A percentile compares a stretch with the other conserved stretches of the same genome.
Evolutionary conservation across 768 basidiomycete genomes (phyloP).

Genomic region (Podaxis sp.): DNA sequence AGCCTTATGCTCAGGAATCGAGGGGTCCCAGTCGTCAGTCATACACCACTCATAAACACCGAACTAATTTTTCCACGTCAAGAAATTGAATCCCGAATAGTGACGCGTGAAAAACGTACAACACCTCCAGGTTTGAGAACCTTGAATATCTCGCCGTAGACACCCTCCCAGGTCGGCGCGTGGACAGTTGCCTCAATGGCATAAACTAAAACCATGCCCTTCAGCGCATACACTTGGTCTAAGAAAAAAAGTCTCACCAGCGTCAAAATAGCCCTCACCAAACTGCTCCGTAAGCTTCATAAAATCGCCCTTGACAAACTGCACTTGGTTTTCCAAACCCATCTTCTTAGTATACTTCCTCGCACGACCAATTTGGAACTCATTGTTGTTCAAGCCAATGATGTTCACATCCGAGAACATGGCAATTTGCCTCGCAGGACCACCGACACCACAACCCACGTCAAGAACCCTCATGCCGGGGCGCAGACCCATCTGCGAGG

Average conservation of each 20-base stretch:
- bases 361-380: conserved; percentile 90
- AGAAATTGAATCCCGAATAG: background rate
- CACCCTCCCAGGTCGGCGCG: conserved; percentile 93
- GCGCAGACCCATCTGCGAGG: conserved; percentile 77
- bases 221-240: background rate
- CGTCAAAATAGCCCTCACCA: conserved; percentile 92
- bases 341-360: conserved; percentile 75
- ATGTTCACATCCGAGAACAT: conserved; percentile 85
- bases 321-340: conserved; percentile 74
- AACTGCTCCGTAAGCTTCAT: conserved; percentile 93
- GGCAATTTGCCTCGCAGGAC: conserved; percentile 94
- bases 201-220: conserved; percentile 57
- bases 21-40: conserved; percentile 92
- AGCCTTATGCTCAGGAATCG: conserved; percentile 82
- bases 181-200: conserved; percentile 98
- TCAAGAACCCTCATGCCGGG: conserved; percentile 96
- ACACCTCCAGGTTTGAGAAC: conserved; percentile 95
- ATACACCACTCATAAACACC: conserved; percentile 99
- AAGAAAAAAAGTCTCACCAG: conserved; percentile 52
- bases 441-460: conserved; percentile 97
- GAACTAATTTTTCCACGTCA: conserved; percentile 53
- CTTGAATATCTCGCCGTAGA: conserved; percentile 90
- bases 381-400: conserved; percentile 93
- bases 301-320: conserved; percentile 92
- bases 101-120: conserved; percentile 47